Evolutionary conservation across 441 rosid genomes (phyloP), one percentile per base, ranked within the genome.

Genomic region (Brassica hybrid): DNA sequence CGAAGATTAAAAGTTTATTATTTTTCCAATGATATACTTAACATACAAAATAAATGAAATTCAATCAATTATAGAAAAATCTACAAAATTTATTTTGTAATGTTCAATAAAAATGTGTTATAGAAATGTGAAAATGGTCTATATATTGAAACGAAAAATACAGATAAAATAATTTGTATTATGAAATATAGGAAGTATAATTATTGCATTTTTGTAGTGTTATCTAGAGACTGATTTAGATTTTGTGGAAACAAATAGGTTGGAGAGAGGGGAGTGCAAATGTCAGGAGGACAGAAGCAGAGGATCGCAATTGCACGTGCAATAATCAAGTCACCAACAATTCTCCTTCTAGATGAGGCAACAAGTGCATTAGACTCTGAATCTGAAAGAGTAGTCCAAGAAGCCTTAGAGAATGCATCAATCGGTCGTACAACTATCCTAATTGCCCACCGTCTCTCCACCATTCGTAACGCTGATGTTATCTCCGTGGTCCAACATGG

Each of bases 271-370:
- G 94, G 97, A 23, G 81, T 85, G 30, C 94, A 93, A 66, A 84
- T 93, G 87, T 93, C 97, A 0, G 93, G 97, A 43, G 96, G 97
- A 2, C 97, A 93, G 23, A 93, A 91, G 79, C 97, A 93, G 41
- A 84, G 97, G 76, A 93, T 93, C 6, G 94, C 96, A 23, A 91
- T 91, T 7, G 97, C 96, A 7, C 72, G 94, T 68, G 97, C 96
- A 0, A 78, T 93, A 32, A 87, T 91, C 70, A 93, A 87, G 81
- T 86, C 88, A 7, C 94, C 96, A 0, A 81, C 65, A 67, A 85
- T 93, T 62, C 93, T 93, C 25, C 90, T 93, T 12, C 76, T 93
- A 9, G 97, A 93, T 58, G 97, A 91, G 75, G 96, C 97, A 60
- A 89, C 94, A 27, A 93, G 92, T 34, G 96, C 97, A 11, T 65